Evolutionary conservation across 257 asterid genomes (phyloP).

Genomic region (Nicotiana tomentosiformis): DNA sequence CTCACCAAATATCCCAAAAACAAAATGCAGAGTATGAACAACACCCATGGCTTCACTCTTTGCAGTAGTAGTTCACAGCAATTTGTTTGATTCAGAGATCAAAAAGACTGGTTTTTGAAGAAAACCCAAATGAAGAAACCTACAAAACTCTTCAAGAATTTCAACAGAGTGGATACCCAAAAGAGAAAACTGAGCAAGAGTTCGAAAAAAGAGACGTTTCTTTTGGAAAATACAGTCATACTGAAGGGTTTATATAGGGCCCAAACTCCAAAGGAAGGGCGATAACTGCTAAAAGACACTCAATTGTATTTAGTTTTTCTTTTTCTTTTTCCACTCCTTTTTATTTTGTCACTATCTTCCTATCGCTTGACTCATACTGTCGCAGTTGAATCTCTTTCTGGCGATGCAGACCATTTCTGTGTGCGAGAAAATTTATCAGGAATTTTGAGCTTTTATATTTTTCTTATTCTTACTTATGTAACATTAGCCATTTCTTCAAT

Average conservation of each 20-base stretch:
- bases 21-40: conserved; percentile 43
- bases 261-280: background rate
- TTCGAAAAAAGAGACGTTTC: background rate
- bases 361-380: background rate
- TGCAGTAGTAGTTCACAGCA: background rate
- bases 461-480: background rate
- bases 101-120: background rate
- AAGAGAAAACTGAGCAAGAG: background rate
- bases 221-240: background rate
- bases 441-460: background rate
- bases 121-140: conserved; percentile 7
- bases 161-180: background rate
- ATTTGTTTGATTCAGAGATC: background rate
- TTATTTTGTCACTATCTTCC: background rate
- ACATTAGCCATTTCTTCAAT: background rate
- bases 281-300: background rate
- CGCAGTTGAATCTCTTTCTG: background rate
- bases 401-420: background rate
- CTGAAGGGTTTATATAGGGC: background rate
- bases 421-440: background rate
- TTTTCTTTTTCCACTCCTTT: background rate
- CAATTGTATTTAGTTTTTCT: background rate
- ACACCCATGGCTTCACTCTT: conserved; percentile 12
- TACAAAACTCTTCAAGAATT: background rate
- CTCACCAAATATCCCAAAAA: conserved; percentile 62